phyloP scores from a whole-genome alignment of 768 basidiomycete genomes.

The Pleurotus sapidus region DNA sequence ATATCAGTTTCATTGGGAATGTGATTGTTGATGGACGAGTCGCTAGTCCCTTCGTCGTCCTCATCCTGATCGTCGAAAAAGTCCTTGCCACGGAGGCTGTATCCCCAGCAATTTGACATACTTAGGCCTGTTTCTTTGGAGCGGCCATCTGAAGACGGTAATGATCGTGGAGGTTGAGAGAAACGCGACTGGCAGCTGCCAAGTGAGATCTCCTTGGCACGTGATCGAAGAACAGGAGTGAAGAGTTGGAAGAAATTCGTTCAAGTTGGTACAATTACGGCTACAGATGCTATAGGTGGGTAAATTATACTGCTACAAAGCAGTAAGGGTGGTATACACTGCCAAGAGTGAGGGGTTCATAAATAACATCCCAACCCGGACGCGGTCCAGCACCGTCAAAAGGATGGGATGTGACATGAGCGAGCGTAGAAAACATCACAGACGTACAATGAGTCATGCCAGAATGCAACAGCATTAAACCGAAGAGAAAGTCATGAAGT shows the following conservation, averaged over 20 bases:
- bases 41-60: not conserved
- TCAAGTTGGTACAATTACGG: not conserved
- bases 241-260: not conserved
- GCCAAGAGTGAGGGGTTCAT: not conserved
- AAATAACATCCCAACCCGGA: not conserved
- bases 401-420: not conserved
- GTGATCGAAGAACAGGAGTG: no score
- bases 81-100: conserved; percentile 22
- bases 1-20: conserved; percentile 23
- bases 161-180: no score
- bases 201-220: no score
- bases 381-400: not conserved
- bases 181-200: no score
- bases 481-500: not conserved
- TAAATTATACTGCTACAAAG: not conserved
- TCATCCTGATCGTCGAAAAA: conserved; percentile 19
- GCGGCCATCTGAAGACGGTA: no score
- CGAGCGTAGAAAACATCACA: not conserved
- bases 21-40: not conserved
- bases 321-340: not conserved
- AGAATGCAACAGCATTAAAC: not conserved
- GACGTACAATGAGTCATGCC: not conserved
- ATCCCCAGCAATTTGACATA: conserved; percentile 1
- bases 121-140: no score
- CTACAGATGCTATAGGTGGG: not conserved